These are phyloP conservation scores for Xylariaceae sp. DNA, from an alignment of 2,329 filamentous ascomycete species.

Conservation along the genomic window DNA sequence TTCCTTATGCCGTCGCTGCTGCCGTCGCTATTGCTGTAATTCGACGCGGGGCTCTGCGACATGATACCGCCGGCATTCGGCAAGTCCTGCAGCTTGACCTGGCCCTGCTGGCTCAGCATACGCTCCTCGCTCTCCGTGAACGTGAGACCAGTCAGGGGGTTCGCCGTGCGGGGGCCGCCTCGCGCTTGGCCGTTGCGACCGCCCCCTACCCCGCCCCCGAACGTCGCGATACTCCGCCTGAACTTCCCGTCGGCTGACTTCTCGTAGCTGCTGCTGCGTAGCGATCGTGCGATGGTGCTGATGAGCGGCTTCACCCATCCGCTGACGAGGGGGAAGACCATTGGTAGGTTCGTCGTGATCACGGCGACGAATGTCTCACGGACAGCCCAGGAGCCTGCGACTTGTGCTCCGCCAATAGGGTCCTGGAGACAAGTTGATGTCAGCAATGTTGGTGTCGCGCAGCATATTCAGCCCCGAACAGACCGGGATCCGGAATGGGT, in stretches of 20 bases:
- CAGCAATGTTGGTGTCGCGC: not conserved
- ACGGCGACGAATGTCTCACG: slow-evolving; percentile 41
- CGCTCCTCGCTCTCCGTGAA: slow-evolving; percentile 41
- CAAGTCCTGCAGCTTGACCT: slow-evolving; percentile 35
- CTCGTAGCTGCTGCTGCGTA: slow-evolving; percentile 36
- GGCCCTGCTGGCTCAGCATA: slow-evolving; percentile 33
- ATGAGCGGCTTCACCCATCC: slow-evolving; percentile 34
- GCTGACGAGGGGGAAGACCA: slow-evolving; percentile 42
- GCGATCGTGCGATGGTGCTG: slow-evolving; percentile 30
- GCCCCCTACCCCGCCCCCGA: slow-evolving; percentile 35
- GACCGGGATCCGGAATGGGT: not conserved
- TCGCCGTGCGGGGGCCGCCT: slow-evolving; percentile 25
- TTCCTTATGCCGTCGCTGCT: slow-evolving; percentile 14
- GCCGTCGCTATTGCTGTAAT: slow-evolving; percentile 2
- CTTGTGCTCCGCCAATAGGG: slow-evolving; percentile 35
- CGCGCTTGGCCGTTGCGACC: slow-evolving; percentile 23
- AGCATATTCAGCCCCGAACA: too few species aligned
- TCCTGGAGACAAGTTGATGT: slow-evolving; percentile 28
- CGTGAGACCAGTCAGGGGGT: slow-evolving; percentile 36
- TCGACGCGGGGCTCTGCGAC: not conserved
- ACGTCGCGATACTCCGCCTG: slow-evolving; percentile 26
- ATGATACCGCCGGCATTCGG: not conserved
- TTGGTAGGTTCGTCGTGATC: slow-evolving; percentile 39
- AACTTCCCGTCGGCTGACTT: slow-evolving; percentile 33
- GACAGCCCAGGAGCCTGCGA: slow-evolving; percentile 40